Percentiles rank a stretch among this genome's conserved stretches.
Conservation (phyloP, 768 basidiomycete species). For the Lactarius akahatsu region DNA sequence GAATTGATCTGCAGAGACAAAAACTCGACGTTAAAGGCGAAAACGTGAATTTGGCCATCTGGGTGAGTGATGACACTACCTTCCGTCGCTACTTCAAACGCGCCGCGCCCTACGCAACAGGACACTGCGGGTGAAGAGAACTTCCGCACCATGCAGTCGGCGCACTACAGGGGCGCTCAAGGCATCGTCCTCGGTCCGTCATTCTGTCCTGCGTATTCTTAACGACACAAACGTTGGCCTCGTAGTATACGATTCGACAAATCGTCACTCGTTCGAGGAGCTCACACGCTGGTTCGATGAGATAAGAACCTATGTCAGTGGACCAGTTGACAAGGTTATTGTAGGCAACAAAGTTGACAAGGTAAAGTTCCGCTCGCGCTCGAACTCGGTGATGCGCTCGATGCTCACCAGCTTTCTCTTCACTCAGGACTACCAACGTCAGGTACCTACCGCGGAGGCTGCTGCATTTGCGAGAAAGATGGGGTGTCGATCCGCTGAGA, state of each 20-base stretch:
- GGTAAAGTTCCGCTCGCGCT: slow-evolving; percentile 39
- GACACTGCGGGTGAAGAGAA: slow-evolving; percentile 96
- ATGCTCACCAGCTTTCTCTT: not conserved
- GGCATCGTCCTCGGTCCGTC: slow-evolving; percentile 69
- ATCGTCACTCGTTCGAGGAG: slow-evolving; percentile 87
- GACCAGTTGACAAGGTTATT: slow-evolving; percentile 86
- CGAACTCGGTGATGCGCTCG: not conserved
- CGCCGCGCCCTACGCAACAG: slow-evolving; percentile 40
- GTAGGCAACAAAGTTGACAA: slow-evolving; percentile 96
- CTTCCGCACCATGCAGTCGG: slow-evolving; percentile 90
- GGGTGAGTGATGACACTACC: slow-evolving; percentile 57
- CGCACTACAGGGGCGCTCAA: slow-evolving; percentile 89
- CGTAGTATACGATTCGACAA: slow-evolving; percentile 91
- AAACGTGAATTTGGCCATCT: slow-evolving; percentile 91
- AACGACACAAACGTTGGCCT: not conserved
- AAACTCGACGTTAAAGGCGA: slow-evolving; percentile 82
- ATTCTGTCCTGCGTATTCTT: not conserved
- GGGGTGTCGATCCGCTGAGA: slow-evolving; percentile 86
- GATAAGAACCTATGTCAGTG: slow-evolving; percentile 86
- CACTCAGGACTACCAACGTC: slow-evolving; percentile 78
- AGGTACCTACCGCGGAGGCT: slow-evolving; percentile 78
- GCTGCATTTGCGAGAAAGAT: slow-evolving; percentile 77
- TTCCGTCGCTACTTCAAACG: not conserved
- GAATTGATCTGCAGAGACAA: slow-evolving; percentile 54
- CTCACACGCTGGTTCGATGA: slow-evolving; percentile 92